Conservation (phyloP, 2,329 filamentous ascomycete genomes). For the Stagonosporopsis tanaceti region DNA sequence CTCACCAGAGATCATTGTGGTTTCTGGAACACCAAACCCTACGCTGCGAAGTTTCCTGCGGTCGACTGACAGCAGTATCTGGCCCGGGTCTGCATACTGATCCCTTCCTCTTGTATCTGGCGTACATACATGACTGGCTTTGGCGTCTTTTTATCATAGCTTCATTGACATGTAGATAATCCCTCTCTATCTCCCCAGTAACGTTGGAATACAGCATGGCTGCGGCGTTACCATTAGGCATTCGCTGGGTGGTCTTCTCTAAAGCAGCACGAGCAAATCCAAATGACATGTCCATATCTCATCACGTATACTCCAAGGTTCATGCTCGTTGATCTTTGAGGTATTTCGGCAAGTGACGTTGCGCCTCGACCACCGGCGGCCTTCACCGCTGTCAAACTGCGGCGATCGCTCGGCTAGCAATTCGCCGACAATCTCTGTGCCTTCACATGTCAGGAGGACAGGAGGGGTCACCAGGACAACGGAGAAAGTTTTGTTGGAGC, state of each 20-base stretch:
- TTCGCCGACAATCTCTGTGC: constrained; percentile 10
- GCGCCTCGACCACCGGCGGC: background rate
- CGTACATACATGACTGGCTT: background rate
- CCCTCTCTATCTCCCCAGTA: background rate
- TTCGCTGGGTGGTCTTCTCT: constrained; percentile 8
- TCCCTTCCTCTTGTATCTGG: background rate
- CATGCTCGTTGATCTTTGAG: constrained; percentile 7
- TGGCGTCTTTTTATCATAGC: background rate
- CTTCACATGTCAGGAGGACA: constrained; percentile 17
- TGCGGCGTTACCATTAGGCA: constrained; percentile 13
- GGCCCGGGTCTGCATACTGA: constrained; percentile 5
- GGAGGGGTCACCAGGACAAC: constrained; percentile 18
- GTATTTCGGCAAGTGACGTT: constrained; percentile 9
- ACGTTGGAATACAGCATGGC: constrained; percentile 18
- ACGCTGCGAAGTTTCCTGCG: constrained; percentile 5
- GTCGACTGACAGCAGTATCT: constrained; percentile 6
- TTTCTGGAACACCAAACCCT: background rate
- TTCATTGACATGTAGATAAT: constrained; percentile 7
- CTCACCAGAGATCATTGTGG: constrained; percentile 9
- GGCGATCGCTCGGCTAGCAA: constrained; percentile 13
- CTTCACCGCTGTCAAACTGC: constrained; percentile 15
- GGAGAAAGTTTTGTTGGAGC: constrained; percentile 11
- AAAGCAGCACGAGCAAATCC: background rate
- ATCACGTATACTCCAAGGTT: constrained; percentile 2
- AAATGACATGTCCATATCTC: constrained; percentile 8